Evolutionary conservation across 129 eudicot species (phyloP).

Genomic region (Ambrosia artemisiifolia): DNA sequence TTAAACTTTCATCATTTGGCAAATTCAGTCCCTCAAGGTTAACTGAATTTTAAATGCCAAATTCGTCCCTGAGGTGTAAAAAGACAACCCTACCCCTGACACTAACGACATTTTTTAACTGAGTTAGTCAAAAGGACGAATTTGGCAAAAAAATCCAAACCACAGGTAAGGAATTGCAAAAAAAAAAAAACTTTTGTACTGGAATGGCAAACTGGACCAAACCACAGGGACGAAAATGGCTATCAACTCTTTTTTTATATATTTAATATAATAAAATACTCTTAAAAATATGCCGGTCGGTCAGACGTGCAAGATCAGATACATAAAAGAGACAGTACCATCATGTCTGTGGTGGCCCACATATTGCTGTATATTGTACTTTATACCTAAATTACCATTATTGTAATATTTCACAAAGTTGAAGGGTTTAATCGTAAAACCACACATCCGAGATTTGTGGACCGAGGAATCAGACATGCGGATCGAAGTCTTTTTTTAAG

Average conservation of each 20-base stretch:
- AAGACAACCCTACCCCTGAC: too few relatives aligned
- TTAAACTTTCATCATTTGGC: too few relatives aligned
- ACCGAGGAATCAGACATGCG: conserved; percentile 1
- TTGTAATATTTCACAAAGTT: background rate
- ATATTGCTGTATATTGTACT: background rate
- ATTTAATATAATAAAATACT: background rate
- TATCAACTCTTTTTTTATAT: background rate
- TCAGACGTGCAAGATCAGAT: background rate
- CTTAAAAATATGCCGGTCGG: background rate
- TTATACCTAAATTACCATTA: background rate
- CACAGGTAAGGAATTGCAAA: too few relatives aligned
- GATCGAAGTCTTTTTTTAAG: background rate
- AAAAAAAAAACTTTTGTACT: too few relatives aligned
- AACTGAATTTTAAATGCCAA: too few relatives aligned
- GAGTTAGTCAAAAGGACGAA: too few relatives aligned
- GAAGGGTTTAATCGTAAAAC: background rate
- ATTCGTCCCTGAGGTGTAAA: too few relatives aligned
- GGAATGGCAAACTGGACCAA: too few relatives aligned
- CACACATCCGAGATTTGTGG: conserved; percentile 1
- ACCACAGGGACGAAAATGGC: too few relatives aligned
- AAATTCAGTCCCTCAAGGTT: too few relatives aligned
- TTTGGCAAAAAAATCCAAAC: too few relatives aligned
- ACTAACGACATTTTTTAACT: too few relatives aligned
- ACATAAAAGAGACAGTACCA: background rate
- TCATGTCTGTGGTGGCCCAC: background rate